phyloP scores from a whole-genome alignment of 352 stramenopile genomes.

The Phytophthora cactorum region DNA sequence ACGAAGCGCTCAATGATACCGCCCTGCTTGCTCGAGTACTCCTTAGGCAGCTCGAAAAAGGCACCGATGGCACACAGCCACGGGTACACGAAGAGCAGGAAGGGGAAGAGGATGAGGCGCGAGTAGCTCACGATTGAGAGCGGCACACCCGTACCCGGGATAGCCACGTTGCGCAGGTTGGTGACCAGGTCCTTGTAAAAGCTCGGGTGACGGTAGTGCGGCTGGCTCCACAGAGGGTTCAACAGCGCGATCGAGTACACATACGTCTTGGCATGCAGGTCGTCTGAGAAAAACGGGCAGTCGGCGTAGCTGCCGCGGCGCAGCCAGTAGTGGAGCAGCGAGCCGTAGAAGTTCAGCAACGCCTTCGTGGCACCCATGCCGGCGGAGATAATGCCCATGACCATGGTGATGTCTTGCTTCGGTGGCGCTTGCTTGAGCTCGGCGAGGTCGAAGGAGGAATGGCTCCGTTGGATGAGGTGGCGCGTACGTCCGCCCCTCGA shows the following conservation, averaged over 20 bases:
- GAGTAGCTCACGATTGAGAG: conserved; percentile 91
- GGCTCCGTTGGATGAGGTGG: conserved; percentile 11
- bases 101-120: conserved; percentile 83
- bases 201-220: conserved; percentile 96
- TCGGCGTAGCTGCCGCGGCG: conserved; percentile 75
- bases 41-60: conserved; percentile 72
- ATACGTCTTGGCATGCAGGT: conserved; percentile 91
- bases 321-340: conserved; percentile 82
- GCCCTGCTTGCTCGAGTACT: conserved; percentile 68
- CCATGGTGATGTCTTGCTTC: conserved; percentile 28
- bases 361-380: conserved; percentile 34
- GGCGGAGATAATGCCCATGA: conserved; percentile 37
- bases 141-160: conserved; percentile 96
- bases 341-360: conserved; percentile 81
- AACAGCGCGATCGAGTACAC: conserved; percentile 95
- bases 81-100: conserved; percentile 91
- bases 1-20: conserved; percentile 91
- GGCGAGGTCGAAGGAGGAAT: conserved; percentile 27
- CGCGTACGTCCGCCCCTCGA: conserved; percentile 23
- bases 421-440: conserved; percentile 11
- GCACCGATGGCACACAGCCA: conserved; percentile 84
- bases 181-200: conserved; percentile 95
- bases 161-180: conserved; percentile 98
- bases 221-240: conserved; percentile 94
- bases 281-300: conserved; percentile 78